Evolutionary conservation across 768 basidiomycete genomes (phyloP).

Genomic region (Russula sp.): DNA sequence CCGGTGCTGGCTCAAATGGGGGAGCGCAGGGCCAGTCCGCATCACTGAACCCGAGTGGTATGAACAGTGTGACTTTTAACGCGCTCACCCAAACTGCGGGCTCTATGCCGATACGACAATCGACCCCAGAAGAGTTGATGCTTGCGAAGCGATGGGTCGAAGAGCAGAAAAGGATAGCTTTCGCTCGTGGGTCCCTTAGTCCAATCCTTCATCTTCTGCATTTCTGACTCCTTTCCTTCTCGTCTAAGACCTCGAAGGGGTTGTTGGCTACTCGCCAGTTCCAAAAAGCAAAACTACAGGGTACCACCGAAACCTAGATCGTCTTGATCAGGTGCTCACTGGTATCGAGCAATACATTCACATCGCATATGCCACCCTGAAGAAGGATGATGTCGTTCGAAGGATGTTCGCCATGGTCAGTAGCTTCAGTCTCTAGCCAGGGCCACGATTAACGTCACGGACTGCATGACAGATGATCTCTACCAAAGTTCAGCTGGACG

Average conservation of each 20-base stretch:
- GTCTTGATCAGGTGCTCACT: slow-evolving; percentile 5
- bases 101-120: not conserved
- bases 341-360: slow-evolving; percentile 11
- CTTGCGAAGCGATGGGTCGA: slow-evolving; percentile 10
- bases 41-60: not conserved
- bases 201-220: not conserved
- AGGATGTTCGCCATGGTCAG: slow-evolving; percentile 16
- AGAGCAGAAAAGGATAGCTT: slow-evolving; percentile 5
- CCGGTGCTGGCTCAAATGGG: not conserved
- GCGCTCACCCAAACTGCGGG: not conserved
- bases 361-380: slow-evolving; percentile 1
- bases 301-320: slow-evolving; percentile 15
- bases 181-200: not conserved
- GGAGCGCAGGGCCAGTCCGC: slow-evolving; percentile 6
- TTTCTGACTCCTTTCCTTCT: not conserved
- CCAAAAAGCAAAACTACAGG: slow-evolving; percentile 5
- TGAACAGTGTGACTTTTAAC: not conserved
- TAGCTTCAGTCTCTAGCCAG: not conserved
- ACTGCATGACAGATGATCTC: slow-evolving; percentile 4
- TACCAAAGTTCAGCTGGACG: slow-evolving; percentile 14
- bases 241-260: not conserved
- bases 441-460: not conserved
- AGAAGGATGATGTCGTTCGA: not conserved
- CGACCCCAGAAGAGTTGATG: not conserved
- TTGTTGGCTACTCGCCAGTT: not conserved